Conservation (phyloP, 164 flowering plant genomes). For the Stephania yunnanensis region DNA sequence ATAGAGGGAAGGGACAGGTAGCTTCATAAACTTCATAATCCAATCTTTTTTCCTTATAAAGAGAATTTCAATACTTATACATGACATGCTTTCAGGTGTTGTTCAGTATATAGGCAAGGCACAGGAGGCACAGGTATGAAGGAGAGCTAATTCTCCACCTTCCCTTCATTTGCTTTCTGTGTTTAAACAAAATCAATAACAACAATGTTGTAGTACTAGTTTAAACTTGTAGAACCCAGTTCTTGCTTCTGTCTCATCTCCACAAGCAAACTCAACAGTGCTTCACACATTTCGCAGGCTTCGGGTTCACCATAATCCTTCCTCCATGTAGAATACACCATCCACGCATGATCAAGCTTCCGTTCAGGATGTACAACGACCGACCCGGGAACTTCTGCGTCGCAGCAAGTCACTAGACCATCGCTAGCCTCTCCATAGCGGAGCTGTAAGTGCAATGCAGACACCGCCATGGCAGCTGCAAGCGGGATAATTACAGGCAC, state of each 20-base stretch:
- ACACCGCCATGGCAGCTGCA: constrained; percentile 81
- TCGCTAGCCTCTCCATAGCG: constrained; percentile 91
- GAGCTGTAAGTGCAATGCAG: constrained; percentile 68
- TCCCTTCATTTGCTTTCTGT: not conserved
- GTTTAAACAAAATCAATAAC: not conserved
- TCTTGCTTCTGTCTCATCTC: constrained; percentile 47
- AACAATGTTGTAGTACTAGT: not conserved
- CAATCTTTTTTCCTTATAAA: not conserved
- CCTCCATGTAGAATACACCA: constrained; percentile 71
- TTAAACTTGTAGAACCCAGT: not conserved
- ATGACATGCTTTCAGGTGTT: not conserved
- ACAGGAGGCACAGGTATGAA: too few relatives aligned
- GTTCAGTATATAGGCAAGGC: not conserved
- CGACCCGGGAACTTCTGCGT: constrained; percentile 91
- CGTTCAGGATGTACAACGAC: constrained; percentile 60
- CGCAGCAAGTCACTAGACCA: constrained; percentile 81
- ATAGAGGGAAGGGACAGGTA: too few relatives aligned
- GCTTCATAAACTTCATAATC: not conserved
- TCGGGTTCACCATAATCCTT: constrained; percentile 41
- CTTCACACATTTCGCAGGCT: constrained; percentile 77
- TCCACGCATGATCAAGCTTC: constrained; percentile 92
- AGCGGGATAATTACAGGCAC: constrained; percentile 69
- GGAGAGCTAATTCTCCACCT: not conserved
- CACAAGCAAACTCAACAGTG: constrained; percentile 69
- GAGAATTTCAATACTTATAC: not conserved